Evolutionary conservation across 345 rosid genomes (phyloP).

Genomic region (Carallia pectinifolia): DNA sequence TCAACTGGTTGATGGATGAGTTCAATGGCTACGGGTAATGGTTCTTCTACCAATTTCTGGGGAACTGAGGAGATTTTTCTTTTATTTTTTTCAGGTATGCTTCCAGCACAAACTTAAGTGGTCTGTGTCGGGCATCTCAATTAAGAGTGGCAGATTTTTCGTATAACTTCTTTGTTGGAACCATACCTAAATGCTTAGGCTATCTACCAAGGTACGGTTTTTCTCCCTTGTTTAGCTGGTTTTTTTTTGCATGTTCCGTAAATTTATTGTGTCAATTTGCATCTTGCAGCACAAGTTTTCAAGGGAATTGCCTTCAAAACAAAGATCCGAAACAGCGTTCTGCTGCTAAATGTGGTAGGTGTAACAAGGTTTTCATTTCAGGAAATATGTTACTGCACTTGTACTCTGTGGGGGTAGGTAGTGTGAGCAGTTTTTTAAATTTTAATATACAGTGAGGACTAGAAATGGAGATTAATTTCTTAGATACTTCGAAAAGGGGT

Average conservation of each 20-base stretch:
- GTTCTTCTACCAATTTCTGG: too few relatives aligned
- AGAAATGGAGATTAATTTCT: not conserved
- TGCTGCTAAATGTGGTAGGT: conserved; percentile 62
- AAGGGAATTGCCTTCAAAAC: conserved; percentile 77
- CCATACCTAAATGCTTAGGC: conserved; percentile 80
- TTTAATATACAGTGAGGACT: not conserved
- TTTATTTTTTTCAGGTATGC: conserved; percentile 49
- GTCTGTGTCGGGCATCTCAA: conserved; percentile 71
- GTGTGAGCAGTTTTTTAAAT: not conserved
- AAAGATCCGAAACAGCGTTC: conserved; percentile 72
- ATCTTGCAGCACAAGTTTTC: conserved; percentile 69
- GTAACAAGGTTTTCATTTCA: conserved; percentile 10
- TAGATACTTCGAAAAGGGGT: not conserved
- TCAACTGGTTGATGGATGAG: too few relatives aligned
- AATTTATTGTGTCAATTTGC: conserved; percentile 12
- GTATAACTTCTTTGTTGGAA: conserved; percentile 77
- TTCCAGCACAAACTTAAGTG: conserved; percentile 51
- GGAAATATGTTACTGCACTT: not conserved
- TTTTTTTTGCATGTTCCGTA: not conserved
- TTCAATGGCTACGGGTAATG: too few relatives aligned
- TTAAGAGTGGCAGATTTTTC: conserved; percentile 81
- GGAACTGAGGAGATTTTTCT: not conserved
- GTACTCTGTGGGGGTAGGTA: not conserved
- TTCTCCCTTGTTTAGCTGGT: not conserved
- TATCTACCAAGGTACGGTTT: conserved; percentile 68